Conservation (phyloP, 352 stramenopile genomes). For the Blastocystis sp. region DNA sequence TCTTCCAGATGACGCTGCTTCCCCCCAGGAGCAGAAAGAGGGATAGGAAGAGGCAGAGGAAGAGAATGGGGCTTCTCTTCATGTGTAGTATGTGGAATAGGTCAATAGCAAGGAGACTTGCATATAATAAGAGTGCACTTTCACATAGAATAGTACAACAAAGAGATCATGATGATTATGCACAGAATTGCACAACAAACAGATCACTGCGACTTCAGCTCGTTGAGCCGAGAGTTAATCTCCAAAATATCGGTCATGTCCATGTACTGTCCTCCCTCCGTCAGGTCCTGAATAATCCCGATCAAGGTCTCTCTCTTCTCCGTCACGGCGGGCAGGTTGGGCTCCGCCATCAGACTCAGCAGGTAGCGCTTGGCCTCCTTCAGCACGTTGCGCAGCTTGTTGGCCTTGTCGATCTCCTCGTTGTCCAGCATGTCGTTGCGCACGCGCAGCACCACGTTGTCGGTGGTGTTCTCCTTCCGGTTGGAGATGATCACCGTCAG, state of each 20-base stretch:
- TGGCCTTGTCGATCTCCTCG: not conserved
- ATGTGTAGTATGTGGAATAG: not conserved
- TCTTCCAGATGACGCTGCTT: not conserved
- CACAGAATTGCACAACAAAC: too few relatives aligned
- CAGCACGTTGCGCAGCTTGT: conserved; percentile 11
- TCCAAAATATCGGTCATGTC: not conserved
- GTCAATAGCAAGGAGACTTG: too few relatives aligned
- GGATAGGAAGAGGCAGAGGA: not conserved
- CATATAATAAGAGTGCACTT: too few relatives aligned
- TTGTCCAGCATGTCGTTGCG: not conserved
- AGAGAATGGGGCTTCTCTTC: not conserved
- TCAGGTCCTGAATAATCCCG: not conserved
- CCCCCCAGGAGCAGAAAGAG: not conserved
- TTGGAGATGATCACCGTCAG: conserved; percentile 26
- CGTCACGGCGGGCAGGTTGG: not conserved
- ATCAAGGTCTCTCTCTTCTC: not conserved
- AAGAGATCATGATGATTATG: too few relatives aligned
- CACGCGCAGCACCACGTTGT: not conserved
- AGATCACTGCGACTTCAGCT: too few relatives aligned
- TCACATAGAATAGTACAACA: too few relatives aligned
- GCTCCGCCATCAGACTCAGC: not conserved
- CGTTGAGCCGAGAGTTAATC: too few relatives aligned
- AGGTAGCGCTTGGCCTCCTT: conserved; percentile 15
- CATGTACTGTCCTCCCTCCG: not conserved
- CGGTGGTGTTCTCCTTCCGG: not conserved